Conservation (phyloP, 2,329 filamentous ascomycete genomes). For the Colletotrichum sp. region DNA sequence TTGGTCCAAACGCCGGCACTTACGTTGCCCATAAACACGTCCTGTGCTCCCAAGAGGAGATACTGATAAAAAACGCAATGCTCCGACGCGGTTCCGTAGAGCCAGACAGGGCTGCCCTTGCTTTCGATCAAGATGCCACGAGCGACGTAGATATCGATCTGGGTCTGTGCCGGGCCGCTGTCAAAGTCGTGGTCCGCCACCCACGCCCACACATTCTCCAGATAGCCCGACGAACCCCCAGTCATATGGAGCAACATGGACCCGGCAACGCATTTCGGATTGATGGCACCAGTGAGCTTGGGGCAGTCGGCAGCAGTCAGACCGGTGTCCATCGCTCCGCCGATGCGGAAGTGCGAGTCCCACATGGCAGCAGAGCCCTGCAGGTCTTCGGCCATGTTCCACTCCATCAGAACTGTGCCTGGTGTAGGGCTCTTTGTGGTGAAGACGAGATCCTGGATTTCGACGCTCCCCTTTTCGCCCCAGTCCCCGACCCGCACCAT, state of each 20-base stretch:
- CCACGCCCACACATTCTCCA: constrained; percentile 29
- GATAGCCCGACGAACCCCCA: background rate
- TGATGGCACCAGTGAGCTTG: background rate
- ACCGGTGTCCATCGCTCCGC: constrained; percentile 37
- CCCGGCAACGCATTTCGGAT: constrained; percentile 38
- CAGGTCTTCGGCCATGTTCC: constrained; percentile 53
- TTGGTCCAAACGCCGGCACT: constrained; percentile 29
- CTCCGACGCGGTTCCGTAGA: constrained; percentile 26
- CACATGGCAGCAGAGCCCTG: constrained; percentile 52
- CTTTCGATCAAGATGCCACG: constrained; percentile 38
- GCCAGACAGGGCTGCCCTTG: constrained; percentile 25
- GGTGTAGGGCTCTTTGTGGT: constrained; percentile 57
- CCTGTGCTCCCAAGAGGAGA: constrained; percentile 48
- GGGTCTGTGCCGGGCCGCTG: constrained; percentile 2
- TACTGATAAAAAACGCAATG: constrained; percentile 51
- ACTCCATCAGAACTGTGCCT: constrained; percentile 64
- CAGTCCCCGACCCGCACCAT: constrained; percentile 58
- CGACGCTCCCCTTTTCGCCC: constrained; percentile 59
- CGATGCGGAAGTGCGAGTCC: constrained; percentile 55
- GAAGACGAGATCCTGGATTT: constrained; percentile 66
- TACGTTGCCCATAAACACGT: constrained; percentile 47
- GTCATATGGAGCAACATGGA: constrained; percentile 50
- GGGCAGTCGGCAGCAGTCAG: constrained; percentile 30
- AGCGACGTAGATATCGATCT: constrained; percentile 38
- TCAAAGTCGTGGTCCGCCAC: constrained; percentile 57